These are phyloP conservation scores for Ampelomyces quisqualis DNA, from an alignment of 2,329 filamentous ascomycete species.

Conservation along the genomic window DNA sequence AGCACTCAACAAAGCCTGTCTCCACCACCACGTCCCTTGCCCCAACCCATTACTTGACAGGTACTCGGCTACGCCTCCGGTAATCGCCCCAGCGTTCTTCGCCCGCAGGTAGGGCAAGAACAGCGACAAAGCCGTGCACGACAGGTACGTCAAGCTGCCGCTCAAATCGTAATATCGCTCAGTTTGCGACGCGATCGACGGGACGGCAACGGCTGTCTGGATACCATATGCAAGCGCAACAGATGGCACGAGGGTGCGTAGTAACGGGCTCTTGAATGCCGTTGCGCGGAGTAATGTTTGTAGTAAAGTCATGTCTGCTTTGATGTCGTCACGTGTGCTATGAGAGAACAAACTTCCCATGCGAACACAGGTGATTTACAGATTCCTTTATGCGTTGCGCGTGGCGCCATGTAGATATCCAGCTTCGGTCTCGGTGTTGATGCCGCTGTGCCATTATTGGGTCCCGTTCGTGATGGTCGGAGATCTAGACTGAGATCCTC, in stretches of 20 bases:
- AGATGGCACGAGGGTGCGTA: constrained; percentile 63
- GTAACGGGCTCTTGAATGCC: constrained; percentile 62
- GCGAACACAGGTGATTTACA: too few species aligned
- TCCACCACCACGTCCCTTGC: constrained; percentile 56
- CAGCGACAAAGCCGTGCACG: constrained; percentile 62
- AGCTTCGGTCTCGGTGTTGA: constrained; percentile 3
- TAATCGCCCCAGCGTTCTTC: constrained; percentile 50
- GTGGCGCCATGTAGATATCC: too few species aligned
- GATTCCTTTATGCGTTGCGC: not conserved
- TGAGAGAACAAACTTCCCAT: not conserved
- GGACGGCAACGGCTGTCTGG: constrained; percentile 62
- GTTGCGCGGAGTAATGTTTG: constrained; percentile 59
- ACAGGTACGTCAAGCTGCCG: constrained; percentile 66
- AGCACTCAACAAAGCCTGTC: constrained; percentile 57
- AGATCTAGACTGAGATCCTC: constrained; percentile 20
- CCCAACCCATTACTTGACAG: constrained; percentile 27
- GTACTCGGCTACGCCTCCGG: constrained; percentile 40
- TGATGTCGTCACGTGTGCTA: not conserved
- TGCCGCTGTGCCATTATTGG: too few species aligned
- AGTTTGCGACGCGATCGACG: constrained; percentile 60
- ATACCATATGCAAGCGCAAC: constrained; percentile 64
- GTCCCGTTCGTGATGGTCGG: constrained; percentile 14
- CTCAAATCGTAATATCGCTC: constrained; percentile 70
- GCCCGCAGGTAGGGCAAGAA: constrained; percentile 62
- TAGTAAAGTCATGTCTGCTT: constrained; percentile 38